Base-by-base conservation (phyloP, 2,329 filamentous ascomycete species). In the Aureobasidium musti region DNA sequence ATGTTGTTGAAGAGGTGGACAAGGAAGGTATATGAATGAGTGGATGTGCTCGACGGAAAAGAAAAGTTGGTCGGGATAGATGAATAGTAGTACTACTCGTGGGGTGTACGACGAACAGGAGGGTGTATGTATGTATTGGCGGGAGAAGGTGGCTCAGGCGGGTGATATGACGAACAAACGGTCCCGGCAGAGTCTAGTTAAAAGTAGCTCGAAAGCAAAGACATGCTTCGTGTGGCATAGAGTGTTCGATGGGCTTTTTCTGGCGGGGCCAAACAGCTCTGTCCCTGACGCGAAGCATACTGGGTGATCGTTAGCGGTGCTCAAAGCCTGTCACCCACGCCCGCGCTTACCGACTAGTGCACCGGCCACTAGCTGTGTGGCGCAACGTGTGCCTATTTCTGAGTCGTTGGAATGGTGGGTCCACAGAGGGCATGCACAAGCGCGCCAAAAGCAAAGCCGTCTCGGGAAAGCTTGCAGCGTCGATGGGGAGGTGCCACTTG, bases 361-460 rank as follows among this genome's bases (percentile, higher is more conserved):
- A 66, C 53, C 64, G 53, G 52, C 41, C 26, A 45, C 53, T 66
- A 52, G 45, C 52, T 60, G 33, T 39, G 64, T 53, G 64, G 64
- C 64, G 64, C 41, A 60, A 66, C 64, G 64, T 66, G 53, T 66
- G 64, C 64, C 64, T 66, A 66, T 66, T 66, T 60, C 64, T 66
- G 64, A 66, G 64, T 57, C 64, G 64, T 60, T 66, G 39, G 50
- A 60, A 54, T 60, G 64, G 64, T 66, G 64, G 64, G 54, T 60
- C 64, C 64, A 45, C 54, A 50, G 49, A 54, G 53, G 54, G 64
- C 64, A 66, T 47, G 54, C 64, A 66, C 64, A 66, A 66, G 54
- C 64, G 64, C 45, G 53, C 64, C 64, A 66, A 59, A 59, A 60
- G 53, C 53, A 59, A 59, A 59, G 52, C 10, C 64, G 39, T 66